Percentiles rank a stretch among this genome's conserved stretches.
These are phyloP conservation scores for Sporothrix humicola DNA, from an alignment of 2,329 filamentous ascomycete species.

Conservation along the genomic window DNA sequence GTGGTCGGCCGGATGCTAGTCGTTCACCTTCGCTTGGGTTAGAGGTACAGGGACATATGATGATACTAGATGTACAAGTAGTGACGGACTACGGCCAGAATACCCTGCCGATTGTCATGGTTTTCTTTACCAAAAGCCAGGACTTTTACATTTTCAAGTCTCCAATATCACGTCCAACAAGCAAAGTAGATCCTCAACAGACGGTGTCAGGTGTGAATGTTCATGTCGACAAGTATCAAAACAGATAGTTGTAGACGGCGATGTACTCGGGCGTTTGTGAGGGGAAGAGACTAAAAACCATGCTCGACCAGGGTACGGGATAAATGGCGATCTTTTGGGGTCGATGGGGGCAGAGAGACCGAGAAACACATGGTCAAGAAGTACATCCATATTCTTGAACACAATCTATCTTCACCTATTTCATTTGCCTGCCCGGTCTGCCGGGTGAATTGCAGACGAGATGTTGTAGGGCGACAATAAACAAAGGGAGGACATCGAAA, in stretches of 20 bases:
- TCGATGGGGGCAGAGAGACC: background rate
- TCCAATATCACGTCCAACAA: background rate
- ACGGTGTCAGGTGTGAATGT: background rate
- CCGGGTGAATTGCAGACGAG: slow-evolving; percentile 25
- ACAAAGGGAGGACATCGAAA: background rate
- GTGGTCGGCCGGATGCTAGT: background rate
- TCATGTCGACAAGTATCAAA: background rate
- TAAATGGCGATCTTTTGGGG: slow-evolving; percentile 17
- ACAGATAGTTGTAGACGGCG: background rate
- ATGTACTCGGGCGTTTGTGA: background rate
- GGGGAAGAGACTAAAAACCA: background rate
- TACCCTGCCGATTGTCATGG: background rate
- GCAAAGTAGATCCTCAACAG: background rate
- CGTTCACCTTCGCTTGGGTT: background rate
- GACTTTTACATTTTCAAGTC: background rate
- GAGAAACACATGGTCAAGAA: background rate
- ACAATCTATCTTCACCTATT: background rate
- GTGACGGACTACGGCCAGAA: background rate
- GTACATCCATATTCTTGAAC: too few species aligned
- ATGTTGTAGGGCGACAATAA: background rate
- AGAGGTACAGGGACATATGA: background rate
- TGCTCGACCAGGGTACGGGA: background rate
- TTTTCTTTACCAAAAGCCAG: too few species aligned
- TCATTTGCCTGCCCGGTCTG: slow-evolving; percentile 16
- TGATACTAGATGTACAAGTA: background rate